Evolutionary conservation across 257 asterid species (phyloP).

Genomic region (Nemophila menziesii): DNA sequence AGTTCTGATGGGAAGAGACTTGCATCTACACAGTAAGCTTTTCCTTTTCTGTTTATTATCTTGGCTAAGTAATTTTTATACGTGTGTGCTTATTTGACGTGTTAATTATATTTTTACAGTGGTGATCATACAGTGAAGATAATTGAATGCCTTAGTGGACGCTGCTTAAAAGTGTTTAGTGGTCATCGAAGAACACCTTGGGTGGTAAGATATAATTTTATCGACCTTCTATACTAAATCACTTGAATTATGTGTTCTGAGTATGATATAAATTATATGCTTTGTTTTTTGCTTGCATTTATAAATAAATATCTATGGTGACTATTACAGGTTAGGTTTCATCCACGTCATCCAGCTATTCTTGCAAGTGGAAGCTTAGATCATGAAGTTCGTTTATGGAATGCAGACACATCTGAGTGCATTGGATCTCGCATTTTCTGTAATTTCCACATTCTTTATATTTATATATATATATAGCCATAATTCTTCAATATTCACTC

Average conservation of each 20-base stretch:
- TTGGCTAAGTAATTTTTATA: background rate
- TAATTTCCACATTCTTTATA: constrained; percentile 21
- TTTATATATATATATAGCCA: background rate
- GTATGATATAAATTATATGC: background rate
- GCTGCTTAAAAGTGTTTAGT: constrained; percentile 13
- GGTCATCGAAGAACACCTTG: constrained; percentile 18
- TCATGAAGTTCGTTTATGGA: constrained; percentile 95
- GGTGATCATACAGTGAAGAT: constrained; percentile 18
- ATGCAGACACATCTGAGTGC: constrained; percentile 78
- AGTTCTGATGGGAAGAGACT: constrained; percentile 14
- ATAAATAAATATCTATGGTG: constrained; percentile 16
- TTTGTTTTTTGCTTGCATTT: background rate
- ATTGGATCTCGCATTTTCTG: constrained; percentile 82
- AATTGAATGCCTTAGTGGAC: constrained; percentile 14
- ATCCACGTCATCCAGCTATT: constrained; percentile 73
- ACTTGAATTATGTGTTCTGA: too few species aligned
- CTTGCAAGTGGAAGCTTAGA: constrained; percentile 98
- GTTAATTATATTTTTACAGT: background rate
- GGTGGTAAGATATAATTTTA: constrained; percentile 11
- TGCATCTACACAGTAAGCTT: constrained; percentile 15
- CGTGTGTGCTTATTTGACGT: background rate
- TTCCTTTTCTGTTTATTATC: background rate
- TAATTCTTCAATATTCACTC: background rate
- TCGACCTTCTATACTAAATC: background rate
- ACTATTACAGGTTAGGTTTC: constrained; percentile 87